phyloP scores from a whole-genome alignment of 768 basidiomycete species.

The Hericium erinaceus region DNA sequence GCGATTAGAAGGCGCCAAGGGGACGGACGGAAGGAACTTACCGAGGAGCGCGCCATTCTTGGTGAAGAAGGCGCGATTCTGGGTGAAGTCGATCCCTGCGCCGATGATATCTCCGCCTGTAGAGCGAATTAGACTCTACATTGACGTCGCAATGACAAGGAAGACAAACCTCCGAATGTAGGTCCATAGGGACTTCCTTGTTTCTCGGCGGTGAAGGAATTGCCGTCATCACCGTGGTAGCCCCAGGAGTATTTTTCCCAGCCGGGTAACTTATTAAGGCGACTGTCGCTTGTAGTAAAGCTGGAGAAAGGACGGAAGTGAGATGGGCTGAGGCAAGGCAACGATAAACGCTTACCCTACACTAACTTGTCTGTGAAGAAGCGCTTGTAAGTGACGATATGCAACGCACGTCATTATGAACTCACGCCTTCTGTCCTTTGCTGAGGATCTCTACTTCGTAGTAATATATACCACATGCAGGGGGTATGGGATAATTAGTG shows the following conservation, averaged over 20 bases:
- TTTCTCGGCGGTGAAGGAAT: conserved; percentile 64
- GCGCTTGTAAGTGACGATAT: conserved; percentile 34
- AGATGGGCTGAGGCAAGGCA: conserved; percentile 3
- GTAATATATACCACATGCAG: conserved; percentile 87
- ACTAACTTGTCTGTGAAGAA: conserved; percentile 54
- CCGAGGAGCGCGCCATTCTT: conserved; percentile 75
- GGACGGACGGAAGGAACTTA: conserved; percentile 17
- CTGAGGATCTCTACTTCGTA: conserved; percentile 83
- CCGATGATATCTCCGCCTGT: conserved; percentile 83
- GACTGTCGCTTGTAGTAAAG: conserved; percentile 57
- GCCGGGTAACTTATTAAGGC: conserved; percentile 70
- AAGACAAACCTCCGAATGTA: conserved; percentile 64
- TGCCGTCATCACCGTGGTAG: conserved; percentile 87
- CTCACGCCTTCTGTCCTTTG: conserved; percentile 75
- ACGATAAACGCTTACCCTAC: conserved; percentile 48
- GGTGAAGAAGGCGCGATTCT: conserved; percentile 76
- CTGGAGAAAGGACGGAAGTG: conserved; percentile 26
- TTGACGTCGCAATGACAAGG: conserved; percentile 5
- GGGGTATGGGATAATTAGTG: conserved; percentile 68
- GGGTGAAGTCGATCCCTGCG: conserved; percentile 86
- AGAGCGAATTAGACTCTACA: conserved; percentile 3
- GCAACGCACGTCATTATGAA: conserved; percentile 14
- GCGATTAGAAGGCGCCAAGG: conserved; percentile 8
- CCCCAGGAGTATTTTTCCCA: conserved; percentile 86
- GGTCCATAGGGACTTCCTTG: conserved; percentile 68